A percentile compares a stretch with the other conserved stretches of the same genome.
These are phyloP conservation scores for Lentinula detonsa DNA, from an alignment of 768 basidiomycete species.

Conservation along the genomic window DNA sequence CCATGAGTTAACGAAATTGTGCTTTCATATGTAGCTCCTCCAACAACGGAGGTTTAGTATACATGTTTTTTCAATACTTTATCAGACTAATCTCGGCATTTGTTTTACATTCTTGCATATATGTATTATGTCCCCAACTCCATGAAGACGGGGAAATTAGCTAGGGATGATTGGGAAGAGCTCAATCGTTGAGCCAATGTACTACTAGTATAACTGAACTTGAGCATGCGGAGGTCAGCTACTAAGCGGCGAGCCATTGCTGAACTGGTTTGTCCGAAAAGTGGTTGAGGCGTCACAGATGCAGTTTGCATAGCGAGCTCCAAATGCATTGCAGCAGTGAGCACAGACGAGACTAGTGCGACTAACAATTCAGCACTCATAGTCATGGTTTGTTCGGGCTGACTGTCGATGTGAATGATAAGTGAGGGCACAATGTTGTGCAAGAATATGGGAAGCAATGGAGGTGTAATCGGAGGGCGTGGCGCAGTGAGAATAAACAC, in stretches of 20 bases:
- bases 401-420: conserved; percentile 49
- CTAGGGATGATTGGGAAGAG: conserved; percentile 57
- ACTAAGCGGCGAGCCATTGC: conserved; percentile 64
- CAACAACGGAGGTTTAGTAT: conserved; percentile 33
- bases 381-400: conserved; percentile 42
- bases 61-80: neutral
- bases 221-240: conserved; percentile 49
- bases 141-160: conserved; percentile 71
- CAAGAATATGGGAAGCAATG: conserved; percentile 70
- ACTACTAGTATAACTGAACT: conserved; percentile 41
- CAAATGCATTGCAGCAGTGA: conserved; percentile 63
- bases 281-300: conserved; percentile 39
- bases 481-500: conserved; percentile 67
- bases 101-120: conserved; percentile 1
- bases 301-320: conserved; percentile 62
- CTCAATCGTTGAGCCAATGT: conserved; percentile 54
- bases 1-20: neutral
- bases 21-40: conserved; percentile 34
- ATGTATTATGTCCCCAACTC: conserved; percentile 24
- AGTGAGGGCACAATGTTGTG: conserved; percentile 61
- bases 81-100: neutral
- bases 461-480: conserved; percentile 43
- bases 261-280: conserved; percentile 58
- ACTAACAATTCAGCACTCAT: conserved; percentile 58
- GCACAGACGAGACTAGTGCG: conserved; percentile 55